Percentiles rank a stretch among this genome's conserved stretches.
These are phyloP conservation scores for Boletus bicolor DNA, from an alignment of 768 basidiomycete species.

Conservation along the genomic window DNA sequence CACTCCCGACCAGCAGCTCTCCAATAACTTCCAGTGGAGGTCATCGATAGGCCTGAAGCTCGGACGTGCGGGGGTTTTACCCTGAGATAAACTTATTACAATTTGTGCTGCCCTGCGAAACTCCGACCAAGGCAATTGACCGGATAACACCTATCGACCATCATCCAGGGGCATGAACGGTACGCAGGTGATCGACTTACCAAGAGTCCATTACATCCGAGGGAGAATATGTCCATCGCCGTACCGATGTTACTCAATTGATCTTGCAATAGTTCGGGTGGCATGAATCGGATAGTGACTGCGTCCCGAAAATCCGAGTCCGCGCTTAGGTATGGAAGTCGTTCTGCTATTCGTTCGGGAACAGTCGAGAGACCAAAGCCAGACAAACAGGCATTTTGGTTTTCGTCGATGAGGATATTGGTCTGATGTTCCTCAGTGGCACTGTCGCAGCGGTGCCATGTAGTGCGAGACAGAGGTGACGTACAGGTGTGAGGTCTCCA, in stretches of 20 bases:
- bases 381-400: constrained; percentile 4
- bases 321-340: constrained; percentile 7
- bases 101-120: constrained; percentile 6
- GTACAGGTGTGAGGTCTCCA: constrained; percentile 14
- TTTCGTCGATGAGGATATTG: constrained; percentile 15
- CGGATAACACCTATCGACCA: constrained; percentile 10
- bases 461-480: background rate
- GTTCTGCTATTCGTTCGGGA: constrained; percentile 12
- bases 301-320: constrained; percentile 10
- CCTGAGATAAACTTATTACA: background rate
- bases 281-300: constrained; percentile 14
- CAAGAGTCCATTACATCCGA: constrained; percentile 12
- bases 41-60: constrained; percentile 1
- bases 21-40: constrained; percentile 8
- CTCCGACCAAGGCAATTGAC: constrained; percentile 13
- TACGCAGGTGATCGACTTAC: background rate
- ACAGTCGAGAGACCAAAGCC: constrained; percentile 14
- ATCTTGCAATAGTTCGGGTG: constrained; percentile 10
- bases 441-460: background rate
- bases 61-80: constrained; percentile 7
- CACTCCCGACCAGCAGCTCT: constrained; percentile 8
- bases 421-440: constrained; percentile 1
- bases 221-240: constrained; percentile 10
- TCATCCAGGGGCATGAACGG: background rate
- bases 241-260: background rate